Percentiles rank a stretch among this genome's conserved stretches.
Conservation (phyloP, 768 basidiomycete species). For the Kwoniella botswanensis region DNA sequence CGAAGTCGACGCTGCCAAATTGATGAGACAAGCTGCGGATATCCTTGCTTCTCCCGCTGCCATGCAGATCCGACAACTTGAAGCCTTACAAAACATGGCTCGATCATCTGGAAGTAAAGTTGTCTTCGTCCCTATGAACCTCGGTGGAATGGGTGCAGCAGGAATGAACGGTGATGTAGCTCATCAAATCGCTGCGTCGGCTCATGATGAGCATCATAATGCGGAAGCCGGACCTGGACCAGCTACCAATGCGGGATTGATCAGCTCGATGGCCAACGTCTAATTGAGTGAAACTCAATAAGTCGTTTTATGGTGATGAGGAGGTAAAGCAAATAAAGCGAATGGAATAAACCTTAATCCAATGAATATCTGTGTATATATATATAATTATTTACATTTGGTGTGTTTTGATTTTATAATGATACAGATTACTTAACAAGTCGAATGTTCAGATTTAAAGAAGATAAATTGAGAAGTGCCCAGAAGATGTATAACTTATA, state of each 20-base stretch:
- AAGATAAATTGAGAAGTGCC: too few relatives aligned
- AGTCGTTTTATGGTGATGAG: not conserved
- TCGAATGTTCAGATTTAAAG: too few relatives aligned
- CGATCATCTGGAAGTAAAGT: conserved; percentile 80
- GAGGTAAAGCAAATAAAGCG: too few relatives aligned
- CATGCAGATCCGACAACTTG: conserved; percentile 97
- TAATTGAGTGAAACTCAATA: conserved; percentile 11
- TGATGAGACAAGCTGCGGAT: conserved; percentile 76
- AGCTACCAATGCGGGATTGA: conserved; percentile 47
- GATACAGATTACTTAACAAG: too few relatives aligned
- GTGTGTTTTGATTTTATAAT: too few relatives aligned
- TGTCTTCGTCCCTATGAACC: conserved; percentile 61
- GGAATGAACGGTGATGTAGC: conserved; percentile 41
- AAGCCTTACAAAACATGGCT: conserved; percentile 94
- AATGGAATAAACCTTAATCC: too few relatives aligned
- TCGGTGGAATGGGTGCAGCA: conserved; percentile 49
- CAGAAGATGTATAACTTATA: too few relatives aligned
- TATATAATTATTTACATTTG: too few relatives aligned
- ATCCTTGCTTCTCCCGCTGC: conserved; percentile 81
- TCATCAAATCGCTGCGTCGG: conserved; percentile 41
- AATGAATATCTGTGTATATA: too few relatives aligned
- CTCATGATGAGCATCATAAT: conserved; percentile 15
- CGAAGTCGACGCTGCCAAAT: conserved; percentile 89
- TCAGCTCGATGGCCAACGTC: conserved; percentile 50
- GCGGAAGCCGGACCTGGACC: conserved; percentile 20